Conservation (phyloP, 2,329 filamentous ascomycete species). For the Diaporthe citriasiana region DNA sequence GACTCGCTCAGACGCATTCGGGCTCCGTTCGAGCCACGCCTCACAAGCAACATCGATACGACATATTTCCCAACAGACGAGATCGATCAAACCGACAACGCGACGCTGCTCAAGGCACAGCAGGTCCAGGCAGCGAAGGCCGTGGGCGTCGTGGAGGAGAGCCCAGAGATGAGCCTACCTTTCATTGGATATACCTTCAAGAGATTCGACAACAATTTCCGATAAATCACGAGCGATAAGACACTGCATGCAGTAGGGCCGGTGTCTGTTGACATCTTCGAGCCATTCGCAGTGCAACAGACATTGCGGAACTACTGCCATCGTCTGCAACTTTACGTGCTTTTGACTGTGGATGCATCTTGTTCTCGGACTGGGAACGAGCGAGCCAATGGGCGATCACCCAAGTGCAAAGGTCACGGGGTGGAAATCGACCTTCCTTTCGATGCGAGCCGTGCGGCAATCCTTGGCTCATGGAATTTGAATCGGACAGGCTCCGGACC, state of each 20-base stretch:
- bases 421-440: conserved; percentile 1
- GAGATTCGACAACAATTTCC: conserved; percentile 85
- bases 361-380: conserved; percentile 1
- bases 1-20: conserved; percentile 92
- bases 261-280: not conserved
- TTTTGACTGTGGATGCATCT: conserved; percentile 23
- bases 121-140: conserved; percentile 69
- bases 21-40: conserved; percentile 94
- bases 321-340: conserved; percentile 6
- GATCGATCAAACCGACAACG: conserved; percentile 96
- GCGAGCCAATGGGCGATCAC: conserved; percentile 6
- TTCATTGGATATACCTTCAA: conserved; percentile 99
- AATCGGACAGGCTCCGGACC: conserved; percentile 14
- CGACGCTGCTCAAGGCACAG: conserved; percentile 87
- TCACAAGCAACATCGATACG: conserved; percentile 94
- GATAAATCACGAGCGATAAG: conserved; percentile 53
- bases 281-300: not conserved
- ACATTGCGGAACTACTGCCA: conserved; percentile 1
- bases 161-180: conserved; percentile 94
- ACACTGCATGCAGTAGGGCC: conserved; percentile 12
- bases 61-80: conserved; percentile 99
- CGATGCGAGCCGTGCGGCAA: conserved; percentile 7
- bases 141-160: conserved; percentile 72
- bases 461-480: not conserved
- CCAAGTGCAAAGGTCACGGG: not conserved